phyloP scores from a whole-genome alignment of 2,329 filamentous ascomycete species.

The Pseudocercospora pini-densiflorae region DNA sequence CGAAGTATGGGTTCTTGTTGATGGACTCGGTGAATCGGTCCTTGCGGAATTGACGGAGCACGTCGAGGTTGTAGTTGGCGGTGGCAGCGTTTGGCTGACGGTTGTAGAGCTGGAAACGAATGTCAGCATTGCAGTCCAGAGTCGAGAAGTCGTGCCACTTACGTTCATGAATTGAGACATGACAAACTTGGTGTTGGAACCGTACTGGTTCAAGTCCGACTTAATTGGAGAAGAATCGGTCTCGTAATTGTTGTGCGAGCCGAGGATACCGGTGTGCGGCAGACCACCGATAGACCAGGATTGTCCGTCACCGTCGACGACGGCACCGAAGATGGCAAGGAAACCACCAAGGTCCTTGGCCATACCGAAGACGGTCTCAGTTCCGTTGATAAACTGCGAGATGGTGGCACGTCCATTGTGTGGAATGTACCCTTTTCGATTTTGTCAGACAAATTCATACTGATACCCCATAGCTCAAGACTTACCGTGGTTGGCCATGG shows the following conservation, averaged over 20 bases:
- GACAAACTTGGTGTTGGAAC: conserved; percentile 25
- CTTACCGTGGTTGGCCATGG: conserved; percentile 20
- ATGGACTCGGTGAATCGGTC: conserved; percentile 36
- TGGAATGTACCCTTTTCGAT: conserved; percentile 28
- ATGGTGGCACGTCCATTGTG: conserved; percentile 41
- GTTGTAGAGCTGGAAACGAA: conserved; percentile 30
- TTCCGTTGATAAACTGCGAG: conserved; percentile 39
- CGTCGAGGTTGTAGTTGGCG: conserved; percentile 39
- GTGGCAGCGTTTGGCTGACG: conserved; percentile 24
- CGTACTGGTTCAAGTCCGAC: conserved; percentile 39
- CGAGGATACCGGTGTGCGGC: conserved; percentile 28
- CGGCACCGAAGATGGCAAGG: conserved; percentile 26
- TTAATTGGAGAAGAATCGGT: conserved; percentile 40
- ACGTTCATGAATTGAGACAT: conserved; percentile 29
- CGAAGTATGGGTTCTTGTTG: conserved; percentile 40
- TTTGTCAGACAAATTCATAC: too few relatives aligned
- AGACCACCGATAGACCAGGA: conserved; percentile 28
- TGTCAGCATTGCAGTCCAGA: conserved; percentile 5
- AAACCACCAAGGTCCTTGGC: conserved; percentile 29
- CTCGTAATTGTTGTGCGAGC: conserved; percentile 44
- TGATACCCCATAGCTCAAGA: too few relatives aligned
- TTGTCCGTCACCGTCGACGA: conserved; percentile 28
- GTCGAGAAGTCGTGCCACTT: conserved; percentile 22
- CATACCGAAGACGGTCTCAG: conserved; percentile 39
- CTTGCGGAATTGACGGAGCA: conserved; percentile 35